Evolutionary conservation across 1,139 yeast species (phyloP).

Genomic region (Keqinozyma sinolaborantium): DNA sequence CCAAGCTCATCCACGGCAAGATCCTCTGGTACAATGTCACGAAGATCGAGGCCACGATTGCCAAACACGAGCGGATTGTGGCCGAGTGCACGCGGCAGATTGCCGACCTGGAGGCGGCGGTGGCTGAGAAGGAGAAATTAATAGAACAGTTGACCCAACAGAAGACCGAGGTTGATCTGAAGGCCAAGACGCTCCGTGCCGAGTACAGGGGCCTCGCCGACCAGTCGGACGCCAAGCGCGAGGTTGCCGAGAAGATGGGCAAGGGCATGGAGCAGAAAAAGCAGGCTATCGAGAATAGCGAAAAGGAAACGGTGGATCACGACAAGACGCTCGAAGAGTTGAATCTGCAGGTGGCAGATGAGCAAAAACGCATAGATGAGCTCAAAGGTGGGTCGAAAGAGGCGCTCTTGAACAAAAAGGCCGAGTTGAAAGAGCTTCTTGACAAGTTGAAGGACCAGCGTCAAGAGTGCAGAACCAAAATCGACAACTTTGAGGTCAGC

Average conservation of each 20-base stretch:
- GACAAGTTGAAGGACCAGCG: constrained; percentile 4
- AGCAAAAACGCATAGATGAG: constrained; percentile 34
- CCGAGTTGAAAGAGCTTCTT: constrained; percentile 9
- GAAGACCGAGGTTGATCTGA: neutral
- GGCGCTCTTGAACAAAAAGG: constrained; percentile 11
- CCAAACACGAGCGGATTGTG: constrained; percentile 17
- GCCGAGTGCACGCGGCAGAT: constrained; percentile 10
- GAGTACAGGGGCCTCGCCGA: constrained; percentile 1
- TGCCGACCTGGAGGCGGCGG: constrained; percentile 5
- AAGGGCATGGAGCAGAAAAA: constrained; percentile 5
- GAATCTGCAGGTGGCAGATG: constrained; percentile 16
- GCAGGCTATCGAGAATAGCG: constrained; percentile 10
- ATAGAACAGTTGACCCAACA: neutral
- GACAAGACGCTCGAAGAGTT: constrained; percentile 22
- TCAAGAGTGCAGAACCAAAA: constrained; percentile 1
- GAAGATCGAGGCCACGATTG: constrained; percentile 25
- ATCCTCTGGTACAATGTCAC: constrained; percentile 59
- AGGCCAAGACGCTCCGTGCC: constrained; percentile 9
- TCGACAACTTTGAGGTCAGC: neutral
- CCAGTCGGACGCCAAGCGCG: constrained; percentile 1
- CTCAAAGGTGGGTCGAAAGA: constrained; percentile 41
- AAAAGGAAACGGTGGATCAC: constrained; percentile 23
- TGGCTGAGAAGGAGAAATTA: constrained; percentile 2
- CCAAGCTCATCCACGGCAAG: constrained; percentile 53
- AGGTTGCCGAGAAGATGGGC: constrained; percentile 4